These are phyloP conservation scores for Monosporascus sp. DNA, from an alignment of 2,329 filamentous ascomycete species.

Conservation along the genomic window DNA sequence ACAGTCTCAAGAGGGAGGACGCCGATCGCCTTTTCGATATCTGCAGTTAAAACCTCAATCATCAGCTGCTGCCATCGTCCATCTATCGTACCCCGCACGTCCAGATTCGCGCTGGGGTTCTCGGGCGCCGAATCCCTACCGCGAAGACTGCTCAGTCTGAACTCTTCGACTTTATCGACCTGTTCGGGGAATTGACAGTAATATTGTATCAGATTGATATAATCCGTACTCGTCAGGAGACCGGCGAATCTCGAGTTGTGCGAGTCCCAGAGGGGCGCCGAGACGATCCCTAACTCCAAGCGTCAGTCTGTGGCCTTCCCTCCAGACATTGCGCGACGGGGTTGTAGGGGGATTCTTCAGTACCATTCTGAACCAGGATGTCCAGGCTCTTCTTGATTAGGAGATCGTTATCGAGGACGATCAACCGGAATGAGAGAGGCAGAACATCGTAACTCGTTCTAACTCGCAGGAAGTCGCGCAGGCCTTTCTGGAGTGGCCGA, in stretches of 20 bases:
- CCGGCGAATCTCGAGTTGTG: conserved; percentile 89
- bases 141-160: conserved; percentile 84
- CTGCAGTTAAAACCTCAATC: conserved; percentile 38
- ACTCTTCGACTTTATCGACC: conserved; percentile 85
- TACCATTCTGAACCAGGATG: conserved; percentile 94
- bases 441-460: conserved; percentile 97
- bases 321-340: neutral
- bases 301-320: conserved; percentile 5
- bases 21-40: conserved; percentile 91
- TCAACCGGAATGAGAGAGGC: conserved; percentile 90
- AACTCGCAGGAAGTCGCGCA: conserved; percentile 92
- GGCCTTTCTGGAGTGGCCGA: conserved; percentile 61
- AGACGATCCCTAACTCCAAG: conserved; percentile 73
- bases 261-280: conserved; percentile 94
- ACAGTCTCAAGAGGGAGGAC: conserved; percentile 89
- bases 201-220: conserved; percentile 98
- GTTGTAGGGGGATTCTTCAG: conserved; percentile 5
- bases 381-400: conserved; percentile 96
- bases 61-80: conserved; percentile 10
- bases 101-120: conserved; percentile 1
- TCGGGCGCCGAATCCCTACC: conserved; percentile 46
- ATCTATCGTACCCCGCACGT: conserved; percentile 6
- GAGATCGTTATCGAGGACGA: conserved; percentile 90
- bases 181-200: conserved; percentile 96
- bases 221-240: conserved; percentile 91